Evolutionary conservation across 345 rosid species (phyloP), one percentile per base, ranked within the genome.

Genomic region (Aegle marmelos): DNA sequence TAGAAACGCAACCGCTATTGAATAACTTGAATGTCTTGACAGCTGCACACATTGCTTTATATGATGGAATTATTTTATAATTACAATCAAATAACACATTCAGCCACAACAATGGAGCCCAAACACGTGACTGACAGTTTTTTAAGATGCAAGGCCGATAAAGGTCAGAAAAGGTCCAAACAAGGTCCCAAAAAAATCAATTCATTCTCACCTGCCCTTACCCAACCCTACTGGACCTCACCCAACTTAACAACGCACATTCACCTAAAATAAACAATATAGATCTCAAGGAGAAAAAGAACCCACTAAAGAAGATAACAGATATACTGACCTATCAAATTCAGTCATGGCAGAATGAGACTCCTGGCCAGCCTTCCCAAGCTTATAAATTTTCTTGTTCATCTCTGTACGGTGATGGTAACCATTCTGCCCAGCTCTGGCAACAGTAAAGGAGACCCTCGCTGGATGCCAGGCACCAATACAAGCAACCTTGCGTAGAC

Each of bases 401-500:
- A 92, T 80, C 84, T 92, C 97, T 5, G 96, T 95, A 16, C 97
- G 94, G 79, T 93, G 98, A 71, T 93, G 98, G 72, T 93, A 95
- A 2, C 98, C 98, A 54, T 95, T 95, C 80, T 95, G 97, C 4
- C 99, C 98, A 36, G 98, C 99, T 82, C 99, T 92, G 48, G 98
- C 99, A 70, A 95, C 98, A 2, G 99, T 95, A 72, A 84, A 95
- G 1, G 98, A 95, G 39, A 93, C 97, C 87, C 99, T 92, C 66
- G 98, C 98, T 13, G 99, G 99, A 88, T 95, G 99, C 99, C 99
- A 95, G 54, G 99, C 96, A 54, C 99, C 98, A 33, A 95, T 93
- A 87, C 99, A 93, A 36, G 98, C 99, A 1, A 93, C 98, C 87
- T 93, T 93, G 9, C 98, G 92, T 14, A 93, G 96, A n/a, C 99